These are phyloP conservation scores for Cercophora sp. DNA, from an alignment of 495 filamentous ascomycete genomes.

Conservation along the genomic window DNA sequence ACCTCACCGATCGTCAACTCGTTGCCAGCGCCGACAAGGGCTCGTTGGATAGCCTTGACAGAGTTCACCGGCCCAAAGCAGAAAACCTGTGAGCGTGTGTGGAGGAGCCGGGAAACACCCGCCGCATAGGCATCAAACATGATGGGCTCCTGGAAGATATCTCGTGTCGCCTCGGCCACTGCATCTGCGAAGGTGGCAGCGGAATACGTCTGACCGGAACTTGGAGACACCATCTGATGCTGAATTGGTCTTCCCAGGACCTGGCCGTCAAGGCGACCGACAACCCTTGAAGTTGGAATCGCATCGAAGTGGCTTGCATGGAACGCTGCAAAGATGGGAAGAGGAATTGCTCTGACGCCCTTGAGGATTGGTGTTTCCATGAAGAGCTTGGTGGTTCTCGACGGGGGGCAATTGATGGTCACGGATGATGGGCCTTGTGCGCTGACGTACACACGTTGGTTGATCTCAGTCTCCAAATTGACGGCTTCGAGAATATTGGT, in stretches of 20 bases:
- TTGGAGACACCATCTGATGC: slow-evolving; percentile 9
- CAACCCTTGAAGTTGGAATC: background rate
- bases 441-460: slow-evolving; percentile 16
- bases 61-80: slow-evolving; percentile 14
- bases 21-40: background rate
- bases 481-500: slow-evolving; percentile 32
- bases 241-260: slow-evolving; percentile 7
- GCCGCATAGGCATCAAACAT: slow-evolving; percentile 1
- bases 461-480: slow-evolving; percentile 2
- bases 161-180: background rate
- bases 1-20: no score
- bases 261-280: background rate
- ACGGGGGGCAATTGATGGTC: slow-evolving; percentile 39
- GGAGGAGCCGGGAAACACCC: background rate
- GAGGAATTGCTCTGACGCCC: slow-evolving; percentile 44
- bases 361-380: background rate
- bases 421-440: slow-evolving; percentile 28
- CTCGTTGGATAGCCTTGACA: slow-evolving; percentile 8
- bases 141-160: slow-evolving; percentile 15
- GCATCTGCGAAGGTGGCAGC: slow-evolving; percentile 4
- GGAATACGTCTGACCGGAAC: slow-evolving; percentile 7
- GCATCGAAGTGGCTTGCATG: slow-evolving; percentile 16
- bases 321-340: slow-evolving; percentile 57
- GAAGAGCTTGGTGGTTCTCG: slow-evolving; percentile 10
- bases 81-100: background rate